Percentiles rank a stretch among this genome's conserved stretches.
phyloP scores from a whole-genome alignment of 2,329 filamentous ascomycete genomes.

The Tolypocladium tundrense region DNA sequence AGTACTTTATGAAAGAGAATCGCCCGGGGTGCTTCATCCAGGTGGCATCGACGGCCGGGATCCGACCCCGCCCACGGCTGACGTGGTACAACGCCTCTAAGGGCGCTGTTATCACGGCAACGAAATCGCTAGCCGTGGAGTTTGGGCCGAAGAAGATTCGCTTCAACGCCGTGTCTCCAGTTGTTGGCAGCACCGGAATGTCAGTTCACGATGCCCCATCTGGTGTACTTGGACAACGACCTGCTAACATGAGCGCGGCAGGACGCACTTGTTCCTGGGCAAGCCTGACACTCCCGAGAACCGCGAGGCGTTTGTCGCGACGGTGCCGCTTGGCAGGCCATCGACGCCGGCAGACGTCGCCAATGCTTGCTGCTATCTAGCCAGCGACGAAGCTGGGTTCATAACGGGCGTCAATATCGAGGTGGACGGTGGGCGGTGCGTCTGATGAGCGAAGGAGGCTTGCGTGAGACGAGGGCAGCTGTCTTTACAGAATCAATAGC shows the following conservation, averaged over 20 bases:
- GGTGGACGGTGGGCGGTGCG: conserved; percentile 19
- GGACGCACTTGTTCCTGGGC: conserved; percentile 42
- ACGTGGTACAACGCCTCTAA: conserved; percentile 66
- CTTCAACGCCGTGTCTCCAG: conserved; percentile 61
- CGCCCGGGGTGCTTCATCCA: conserved; percentile 53
- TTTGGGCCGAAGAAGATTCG: conserved; percentile 63
- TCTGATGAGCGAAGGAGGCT: conserved; percentile 9
- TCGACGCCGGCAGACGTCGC: conserved; percentile 56
- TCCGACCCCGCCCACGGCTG: conserved; percentile 49
- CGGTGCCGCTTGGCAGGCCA: conserved; percentile 43
- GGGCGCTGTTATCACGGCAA: conserved; percentile 51
- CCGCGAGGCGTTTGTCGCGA: conserved; percentile 41
- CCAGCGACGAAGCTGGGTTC: conserved; percentile 61
- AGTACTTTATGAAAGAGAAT: conserved; percentile 47
- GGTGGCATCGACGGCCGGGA: conserved; percentile 52
- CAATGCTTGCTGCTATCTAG: conserved; percentile 60
- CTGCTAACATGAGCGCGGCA: conserved; percentile 2
- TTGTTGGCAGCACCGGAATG: conserved; percentile 57
- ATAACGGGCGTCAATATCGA: conserved; percentile 64
- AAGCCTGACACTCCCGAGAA: conserved; percentile 54
- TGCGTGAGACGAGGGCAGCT: not conserved
- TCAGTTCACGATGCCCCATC: conserved; percentile 9
- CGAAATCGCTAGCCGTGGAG: conserved; percentile 54
- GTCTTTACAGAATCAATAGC: not conserved
- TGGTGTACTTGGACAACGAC: not conserved